Conservation (phyloP, 176 grass and related monocot genomes). For the Panicum miliaceum region DNA sequence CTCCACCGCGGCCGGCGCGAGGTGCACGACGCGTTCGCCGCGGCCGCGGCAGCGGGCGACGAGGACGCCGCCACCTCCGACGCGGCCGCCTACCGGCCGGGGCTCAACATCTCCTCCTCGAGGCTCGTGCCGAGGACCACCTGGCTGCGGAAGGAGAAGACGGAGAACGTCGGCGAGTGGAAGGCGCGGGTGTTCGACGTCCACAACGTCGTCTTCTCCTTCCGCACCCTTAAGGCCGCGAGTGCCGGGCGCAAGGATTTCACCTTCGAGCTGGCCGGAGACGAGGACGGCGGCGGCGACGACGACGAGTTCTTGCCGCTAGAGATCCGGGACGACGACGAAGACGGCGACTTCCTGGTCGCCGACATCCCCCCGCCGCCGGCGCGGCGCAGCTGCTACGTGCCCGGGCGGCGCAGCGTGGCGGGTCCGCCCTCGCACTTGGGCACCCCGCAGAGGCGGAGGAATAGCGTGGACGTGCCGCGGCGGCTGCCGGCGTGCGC, state of each 20-base stretch:
- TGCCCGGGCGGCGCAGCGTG: constrained; percentile 58
- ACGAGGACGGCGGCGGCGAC: constrained; percentile 52
- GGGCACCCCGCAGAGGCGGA: constrained; percentile 59
- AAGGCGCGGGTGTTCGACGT: constrained; percentile 86
- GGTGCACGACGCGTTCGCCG: constrained; percentile 87
- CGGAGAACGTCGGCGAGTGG: constrained; percentile 87
- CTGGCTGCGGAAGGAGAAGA: constrained; percentile 95
- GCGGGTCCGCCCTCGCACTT: constrained; percentile 45
- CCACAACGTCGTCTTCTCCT: constrained; percentile 94
- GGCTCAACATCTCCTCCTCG: constrained; percentile 78
- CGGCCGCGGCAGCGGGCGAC: constrained; percentile 62
- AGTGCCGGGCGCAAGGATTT: constrained; percentile 49
- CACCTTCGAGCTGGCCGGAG: constrained; percentile 61
- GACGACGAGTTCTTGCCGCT: constrained; percentile 79
- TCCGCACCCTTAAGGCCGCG: constrained; percentile 80
- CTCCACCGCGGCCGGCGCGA: constrained; percentile 81
- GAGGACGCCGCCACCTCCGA: constrained; percentile 74
- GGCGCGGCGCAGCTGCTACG: constrained; percentile 81
- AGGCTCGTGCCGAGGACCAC: constrained; percentile 81
- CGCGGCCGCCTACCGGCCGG: constrained; percentile 77
- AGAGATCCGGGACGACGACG: constrained; percentile 83
- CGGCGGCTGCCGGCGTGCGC: constrained; percentile 49
- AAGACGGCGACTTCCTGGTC: constrained; percentile 90
- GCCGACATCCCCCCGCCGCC: constrained; percentile 71
- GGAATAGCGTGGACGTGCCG: constrained; percentile 82